Conservation (phyloP, 1,284 basidiomycete genomes). For the Leucoagaricus sp. region DNA sequence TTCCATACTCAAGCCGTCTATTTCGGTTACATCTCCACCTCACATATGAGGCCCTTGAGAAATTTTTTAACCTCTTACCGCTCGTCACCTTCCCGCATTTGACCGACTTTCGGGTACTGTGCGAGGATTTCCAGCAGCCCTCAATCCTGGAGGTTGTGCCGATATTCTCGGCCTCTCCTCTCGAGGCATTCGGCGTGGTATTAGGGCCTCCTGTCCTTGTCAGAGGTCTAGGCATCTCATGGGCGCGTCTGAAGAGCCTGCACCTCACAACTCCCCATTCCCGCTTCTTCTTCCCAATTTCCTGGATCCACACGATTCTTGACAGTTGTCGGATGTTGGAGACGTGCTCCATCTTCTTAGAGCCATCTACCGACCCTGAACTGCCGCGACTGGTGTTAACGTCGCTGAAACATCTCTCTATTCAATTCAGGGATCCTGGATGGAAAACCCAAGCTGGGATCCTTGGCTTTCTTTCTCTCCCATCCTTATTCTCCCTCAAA, state of each 20-base stretch:
- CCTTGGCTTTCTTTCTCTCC: conserved; percentile 1
- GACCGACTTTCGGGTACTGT: conserved; percentile 5
- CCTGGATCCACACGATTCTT: conserved; percentile 13
- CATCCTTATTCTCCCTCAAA: conserved; percentile 9
- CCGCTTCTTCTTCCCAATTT: conserved; percentile 14
- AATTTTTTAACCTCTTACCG: conserved; percentile 1
- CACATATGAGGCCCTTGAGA: conserved; percentile 10
- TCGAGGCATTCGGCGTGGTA: neutral
- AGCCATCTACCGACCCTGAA: conserved; percentile 10
- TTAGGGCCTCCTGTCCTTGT: conserved; percentile 7
- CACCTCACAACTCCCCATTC: neutral
- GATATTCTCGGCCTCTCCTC: conserved; percentile 1
- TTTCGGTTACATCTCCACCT: conserved; percentile 8
- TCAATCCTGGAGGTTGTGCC: conserved; percentile 8
- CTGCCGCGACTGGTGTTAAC: conserved; percentile 5
- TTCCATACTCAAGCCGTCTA: neutral
- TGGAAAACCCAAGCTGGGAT: conserved; percentile 12
- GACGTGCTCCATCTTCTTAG: conserved; percentile 11
- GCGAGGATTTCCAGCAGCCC: conserved; percentile 7
- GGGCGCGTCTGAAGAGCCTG: conserved; percentile 4
- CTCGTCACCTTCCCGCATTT: conserved; percentile 3
- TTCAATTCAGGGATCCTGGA: conserved; percentile 11
- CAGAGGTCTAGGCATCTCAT: conserved; percentile 10
- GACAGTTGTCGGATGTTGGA: conserved; percentile 6
- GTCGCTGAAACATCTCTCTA: conserved; percentile 1